These are phyloP conservation scores for Emericellopsis terricola DNA, from an alignment of 495 filamentous ascomycete species.

Conservation along the genomic window DNA sequence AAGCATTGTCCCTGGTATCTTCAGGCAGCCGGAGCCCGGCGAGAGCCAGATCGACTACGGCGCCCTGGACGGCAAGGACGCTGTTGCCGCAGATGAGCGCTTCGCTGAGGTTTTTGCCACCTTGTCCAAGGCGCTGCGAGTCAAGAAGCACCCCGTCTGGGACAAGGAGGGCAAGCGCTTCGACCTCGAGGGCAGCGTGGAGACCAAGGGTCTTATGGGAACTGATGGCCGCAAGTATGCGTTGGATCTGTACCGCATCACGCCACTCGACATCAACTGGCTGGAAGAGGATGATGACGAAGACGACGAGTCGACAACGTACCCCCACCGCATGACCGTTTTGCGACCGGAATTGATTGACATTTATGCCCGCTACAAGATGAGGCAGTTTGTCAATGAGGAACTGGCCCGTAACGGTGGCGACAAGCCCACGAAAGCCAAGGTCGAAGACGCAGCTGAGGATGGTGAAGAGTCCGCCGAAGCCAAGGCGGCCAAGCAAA, in stretches of 20 bases:
- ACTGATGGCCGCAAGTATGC: conserved; percentile 96
- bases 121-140: conserved; percentile 65
- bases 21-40: conserved; percentile 92
- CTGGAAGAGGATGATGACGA: conserved; percentile 39
- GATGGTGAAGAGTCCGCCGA: conserved; percentile 16
- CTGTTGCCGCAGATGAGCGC: conserved; percentile 71
- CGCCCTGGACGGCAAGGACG: conserved; percentile 91
- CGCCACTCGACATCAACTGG: conserved; percentile 82
- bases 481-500: conserved; percentile 15
- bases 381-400: conserved; percentile 65
- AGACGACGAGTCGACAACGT: conserved; percentile 28
- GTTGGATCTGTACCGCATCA: conserved; percentile 86
- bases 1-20: conserved; percentile 97
- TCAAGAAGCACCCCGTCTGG: conserved; percentile 96
- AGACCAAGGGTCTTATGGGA: conserved; percentile 95
- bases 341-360: conserved; percentile 82
- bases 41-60: conserved; percentile 99
- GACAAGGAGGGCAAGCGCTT: conserved; percentile 86
- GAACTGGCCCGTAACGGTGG: conserved; percentile 36
- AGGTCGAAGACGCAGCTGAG: conserved; percentile 3
- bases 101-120: conserved; percentile 79
- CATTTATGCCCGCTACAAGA: conserved; percentile 60
- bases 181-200: conserved; percentile 86
- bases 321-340: conserved; percentile 92
- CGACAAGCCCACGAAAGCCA: conserved; percentile 11